Conservation (phyloP, 2,329 filamentous ascomycete genomes). For the Neocucurbitaria cava region DNA sequence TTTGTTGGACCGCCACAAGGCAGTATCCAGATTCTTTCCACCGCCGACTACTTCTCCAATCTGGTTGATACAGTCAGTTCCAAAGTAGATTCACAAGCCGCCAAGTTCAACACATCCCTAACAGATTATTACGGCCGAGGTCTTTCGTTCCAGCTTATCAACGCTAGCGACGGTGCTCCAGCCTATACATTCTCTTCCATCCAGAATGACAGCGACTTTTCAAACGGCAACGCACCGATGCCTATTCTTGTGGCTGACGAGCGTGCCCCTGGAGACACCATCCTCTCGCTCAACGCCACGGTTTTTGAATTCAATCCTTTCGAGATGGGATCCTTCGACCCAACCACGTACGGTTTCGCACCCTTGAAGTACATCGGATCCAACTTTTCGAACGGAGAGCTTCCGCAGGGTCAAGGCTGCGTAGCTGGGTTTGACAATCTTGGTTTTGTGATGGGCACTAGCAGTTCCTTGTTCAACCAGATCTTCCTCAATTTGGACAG, state of each 20-base stretch:
- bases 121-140: constrained; percentile 91
- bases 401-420: constrained; percentile 66
- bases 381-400: constrained; percentile 68
- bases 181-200: constrained; percentile 85
- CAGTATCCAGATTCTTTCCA: constrained; percentile 61
- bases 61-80: constrained; percentile 64
- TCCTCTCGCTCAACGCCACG: constrained; percentile 75
- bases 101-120: constrained; percentile 68
- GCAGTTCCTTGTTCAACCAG: constrained; percentile 83
- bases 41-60: constrained; percentile 68
- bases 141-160: constrained; percentile 84
- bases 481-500: constrained; percentile 71
- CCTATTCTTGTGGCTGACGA: constrained; percentile 76
- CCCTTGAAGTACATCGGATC: constrained; percentile 76
- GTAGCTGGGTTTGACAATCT: constrained; percentile 82
- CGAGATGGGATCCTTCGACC: constrained; percentile 80
- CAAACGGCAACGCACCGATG: constrained; percentile 69
- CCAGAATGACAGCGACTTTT: constrained; percentile 67
- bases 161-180: constrained; percentile 75
- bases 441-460: constrained; percentile 86
- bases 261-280: constrained; percentile 65
- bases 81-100: constrained; percentile 69
- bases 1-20: constrained; percentile 62
- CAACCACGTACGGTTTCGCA: constrained; percentile 73
- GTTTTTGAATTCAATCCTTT: constrained; percentile 81